A percentile compares a stretch with the other conserved stretches of the same genome.
Conservation (phyloP, 2,329 filamentous ascomycete genomes). For the Bipolaris bicolor region DNA sequence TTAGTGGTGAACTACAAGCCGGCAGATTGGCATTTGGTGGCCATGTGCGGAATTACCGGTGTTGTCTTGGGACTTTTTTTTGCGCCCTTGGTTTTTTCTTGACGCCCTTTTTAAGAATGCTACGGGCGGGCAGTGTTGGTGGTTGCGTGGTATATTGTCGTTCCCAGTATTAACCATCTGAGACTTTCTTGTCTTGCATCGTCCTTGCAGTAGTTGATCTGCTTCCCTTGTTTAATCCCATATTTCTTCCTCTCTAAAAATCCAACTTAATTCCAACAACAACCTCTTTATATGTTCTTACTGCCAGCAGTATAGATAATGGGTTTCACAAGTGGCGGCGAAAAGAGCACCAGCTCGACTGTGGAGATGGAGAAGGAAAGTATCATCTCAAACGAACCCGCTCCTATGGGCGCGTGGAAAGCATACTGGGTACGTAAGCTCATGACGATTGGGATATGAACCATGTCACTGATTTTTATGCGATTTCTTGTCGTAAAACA, state of each 20-base stretch:
- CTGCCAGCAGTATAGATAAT: not conserved
- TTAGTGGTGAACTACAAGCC: not conserved
- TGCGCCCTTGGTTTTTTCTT: not conserved
- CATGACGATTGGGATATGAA: not conserved
- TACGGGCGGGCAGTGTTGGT: not conserved
- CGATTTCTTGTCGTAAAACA: not conserved
- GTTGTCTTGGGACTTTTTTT: not conserved
- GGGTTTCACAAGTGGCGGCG: not conserved
- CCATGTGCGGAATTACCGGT: not conserved
- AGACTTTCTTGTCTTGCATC: not conserved
- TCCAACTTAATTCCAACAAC: not conserved
- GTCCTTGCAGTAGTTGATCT: too few species aligned
- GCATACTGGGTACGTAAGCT: conserved; percentile 15
- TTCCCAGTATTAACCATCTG: not conserved
- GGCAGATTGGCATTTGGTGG: not conserved
- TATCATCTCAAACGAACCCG: not conserved
- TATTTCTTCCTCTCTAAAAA: not conserved
- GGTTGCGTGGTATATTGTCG: not conserved
- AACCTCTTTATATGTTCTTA: not conserved
- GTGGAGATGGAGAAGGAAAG: not conserved
- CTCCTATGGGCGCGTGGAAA: conserved; percentile 26
- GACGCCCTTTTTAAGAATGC: not conserved
- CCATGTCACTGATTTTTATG: not conserved
- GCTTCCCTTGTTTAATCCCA: too few species aligned
- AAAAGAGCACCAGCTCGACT: not conserved